Base-by-base conservation (phyloP, 1,284 basidiomycete species). In the Anthracocystis panici-leucophaei region DNA sequence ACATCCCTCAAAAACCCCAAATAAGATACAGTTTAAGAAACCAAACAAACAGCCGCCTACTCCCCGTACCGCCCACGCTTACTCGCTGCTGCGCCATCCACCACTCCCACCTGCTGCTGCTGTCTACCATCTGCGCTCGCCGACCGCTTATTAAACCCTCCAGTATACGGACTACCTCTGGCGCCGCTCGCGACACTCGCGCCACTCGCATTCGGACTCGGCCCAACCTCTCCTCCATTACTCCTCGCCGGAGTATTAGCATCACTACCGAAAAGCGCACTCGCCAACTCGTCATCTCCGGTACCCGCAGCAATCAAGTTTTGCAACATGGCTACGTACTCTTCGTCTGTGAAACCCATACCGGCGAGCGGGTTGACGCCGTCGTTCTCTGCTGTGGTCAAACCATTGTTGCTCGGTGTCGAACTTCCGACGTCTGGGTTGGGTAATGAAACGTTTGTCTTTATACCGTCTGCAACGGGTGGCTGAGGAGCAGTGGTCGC, bases 271-370 rank as follows among this genome's bases (percentile, higher is more conserved):
- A 57, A 49, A 2, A 62, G 16, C 11, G 27, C 48, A 11, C 42
- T 44, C 5, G 62, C 54, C 31, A 52, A 23, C 20, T 62, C 29
- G 16, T 82, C 80, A 6, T 79, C 77, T 0, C 78, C 72, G 9
- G 71, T 68, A 2, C 81, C 81, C 0, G 81, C 79, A 0, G 81
- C 67, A 23, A 83, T 79, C 25, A 83, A 53, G 57, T 79, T 81
- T 52, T 83, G 81, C 14, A 83, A 63, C 81, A 83, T 83, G 2
- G 74, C 72, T 5, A 83, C 73, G 57, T 83, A 83, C 57, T 83
- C 79, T 42, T 81, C 77, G 44, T 83, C 81, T 2, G 73, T 79
- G 45, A 83, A 83, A 11, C 81, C 81, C 79, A 82, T 79, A 9
- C 72, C 78, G 7, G 78, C 78, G 0, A 83, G 54, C 0, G 81